phyloP scores from a whole-genome alignment of 2,329 filamentous ascomycete genomes.

The Metarhizium brunneum region DNA sequence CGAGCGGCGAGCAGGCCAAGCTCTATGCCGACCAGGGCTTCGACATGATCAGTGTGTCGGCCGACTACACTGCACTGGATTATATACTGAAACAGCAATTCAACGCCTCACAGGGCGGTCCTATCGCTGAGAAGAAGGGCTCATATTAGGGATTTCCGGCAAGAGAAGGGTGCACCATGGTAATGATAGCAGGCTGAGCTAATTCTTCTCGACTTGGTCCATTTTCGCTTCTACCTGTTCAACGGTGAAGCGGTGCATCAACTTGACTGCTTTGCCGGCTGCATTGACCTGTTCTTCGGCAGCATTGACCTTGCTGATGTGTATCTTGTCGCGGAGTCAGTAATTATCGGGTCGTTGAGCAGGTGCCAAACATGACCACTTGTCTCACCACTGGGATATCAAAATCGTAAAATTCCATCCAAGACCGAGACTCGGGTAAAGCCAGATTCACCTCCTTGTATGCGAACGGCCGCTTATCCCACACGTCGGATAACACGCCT shows the following conservation, averaged over 20 bases:
- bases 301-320: conserved; percentile 48
- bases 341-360: neutral
- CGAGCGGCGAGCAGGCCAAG: conserved; percentile 45
- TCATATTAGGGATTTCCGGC: conserved; percentile 27
- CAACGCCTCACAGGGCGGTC: conserved; percentile 33
- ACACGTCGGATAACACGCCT: conserved; percentile 57
- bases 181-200: neutral
- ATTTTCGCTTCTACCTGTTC: conserved; percentile 60
- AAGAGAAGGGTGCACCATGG: neutral
- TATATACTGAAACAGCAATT: conserved; percentile 34
- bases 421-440: conserved; percentile 49
- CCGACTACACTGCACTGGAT: conserved; percentile 45
- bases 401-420: conserved; percentile 70
- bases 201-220: conserved; percentile 42
- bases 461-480: conserved; percentile 55
- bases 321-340: conserved; percentile 35
- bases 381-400: conserved; percentile 66
- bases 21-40: conserved; percentile 46
- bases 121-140: conserved; percentile 25
- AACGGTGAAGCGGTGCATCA: conserved; percentile 69
- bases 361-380: neutral
- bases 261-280: conserved; percentile 52
- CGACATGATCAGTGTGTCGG: conserved; percentile 51
- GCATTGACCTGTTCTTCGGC: conserved; percentile 43
- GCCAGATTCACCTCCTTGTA: conserved; percentile 65